phyloP scores from a whole-genome alignment of 805 yeast species.

The Metschnikowia colocasiae region DNA sequence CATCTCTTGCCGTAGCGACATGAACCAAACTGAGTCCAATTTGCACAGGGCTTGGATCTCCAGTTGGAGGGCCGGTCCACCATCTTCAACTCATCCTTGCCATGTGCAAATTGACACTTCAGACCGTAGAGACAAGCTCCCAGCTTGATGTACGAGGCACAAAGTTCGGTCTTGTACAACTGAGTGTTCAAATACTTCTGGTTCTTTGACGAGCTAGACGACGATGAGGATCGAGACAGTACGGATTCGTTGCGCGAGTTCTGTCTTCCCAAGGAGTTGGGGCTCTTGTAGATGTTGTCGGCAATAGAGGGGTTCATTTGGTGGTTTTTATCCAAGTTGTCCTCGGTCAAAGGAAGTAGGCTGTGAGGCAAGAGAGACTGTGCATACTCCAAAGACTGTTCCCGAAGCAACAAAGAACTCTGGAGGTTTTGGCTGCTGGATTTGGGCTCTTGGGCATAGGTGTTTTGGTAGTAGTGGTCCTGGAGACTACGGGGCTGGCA shows the following conservation, averaged over 20 bases:
- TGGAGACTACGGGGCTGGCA: slow-evolving; percentile 13
- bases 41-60: slow-evolving; percentile 88
- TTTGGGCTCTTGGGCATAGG: background rate
- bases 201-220: slow-evolving; percentile 4
- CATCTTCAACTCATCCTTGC: slow-evolving; percentile 66
- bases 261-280: slow-evolving; percentile 1
- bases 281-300: background rate
- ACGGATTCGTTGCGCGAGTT: slow-evolving; percentile 12
- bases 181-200: slow-evolving; percentile 47
- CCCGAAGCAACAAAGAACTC: slow-evolving; percentile 22
- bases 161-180: slow-evolving; percentile 85
- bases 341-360: slow-evolving; percentile 34
- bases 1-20: slow-evolving; percentile 91
- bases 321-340: slow-evolving; percentile 24
- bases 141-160: slow-evolving; percentile 69
- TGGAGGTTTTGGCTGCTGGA: background rate
- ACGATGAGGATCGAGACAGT: slow-evolving; percentile 7
- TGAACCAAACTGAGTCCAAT: slow-evolving; percentile 76
- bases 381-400: slow-evolving; percentile 21
- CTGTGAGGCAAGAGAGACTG: slow-evolving; percentile 24
- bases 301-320: background rate
- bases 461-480: background rate
- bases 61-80: slow-evolving; percentile 77
- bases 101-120: slow-evolving; percentile 95
- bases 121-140: slow-evolving; percentile 79